These are phyloP conservation scores for Aspergillus chevalieri DNA, from an alignment of 2,329 filamentous ascomycete genomes.

Conservation along the genomic window DNA sequence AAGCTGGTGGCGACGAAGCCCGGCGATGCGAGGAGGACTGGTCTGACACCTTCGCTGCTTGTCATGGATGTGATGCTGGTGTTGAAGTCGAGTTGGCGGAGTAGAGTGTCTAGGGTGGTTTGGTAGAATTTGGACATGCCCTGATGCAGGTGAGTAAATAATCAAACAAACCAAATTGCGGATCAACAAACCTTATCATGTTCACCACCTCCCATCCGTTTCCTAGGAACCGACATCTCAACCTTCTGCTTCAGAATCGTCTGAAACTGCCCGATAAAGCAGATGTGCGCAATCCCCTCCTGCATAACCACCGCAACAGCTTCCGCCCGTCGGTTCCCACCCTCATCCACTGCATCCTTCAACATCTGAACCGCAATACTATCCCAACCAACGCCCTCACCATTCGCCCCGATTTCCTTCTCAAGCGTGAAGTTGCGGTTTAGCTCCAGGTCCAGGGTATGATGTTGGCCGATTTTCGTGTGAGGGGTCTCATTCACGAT, in stretches of 20 bases:
- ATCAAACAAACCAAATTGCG: background rate
- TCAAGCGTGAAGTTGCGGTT: constrained; percentile 81
- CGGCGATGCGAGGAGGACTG: constrained; percentile 78
- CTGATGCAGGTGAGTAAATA: constrained; percentile 27
- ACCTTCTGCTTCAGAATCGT: constrained; percentile 46
- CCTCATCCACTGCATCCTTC: constrained; percentile 67
- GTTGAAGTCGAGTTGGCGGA: constrained; percentile 70
- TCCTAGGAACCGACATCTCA: constrained; percentile 43
- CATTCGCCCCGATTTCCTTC: constrained; percentile 57
- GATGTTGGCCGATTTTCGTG: constrained; percentile 61
- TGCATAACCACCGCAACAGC: constrained; percentile 91
- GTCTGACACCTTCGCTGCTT: constrained; percentile 38
- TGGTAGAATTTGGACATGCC: constrained; percentile 73
- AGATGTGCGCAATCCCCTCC: constrained; percentile 55
- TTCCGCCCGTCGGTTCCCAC: constrained; percentile 65
- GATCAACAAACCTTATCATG: constrained; percentile 40
- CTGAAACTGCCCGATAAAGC: constrained; percentile 46
- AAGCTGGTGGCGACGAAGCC: constrained; percentile 82
- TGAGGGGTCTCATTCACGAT: constrained; percentile 62
- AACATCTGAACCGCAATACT: constrained; percentile 75
- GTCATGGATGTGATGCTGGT: constrained; percentile 33
- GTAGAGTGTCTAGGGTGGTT: constrained; percentile 66
- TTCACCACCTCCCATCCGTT: constrained; percentile 42
- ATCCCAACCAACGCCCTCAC: constrained; percentile 65
- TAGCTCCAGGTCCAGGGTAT: constrained; percentile 77